These are phyloP conservation scores for Blastocrithidia nonstop DNA, from an alignment of 208 protist genomes.

Conservation along the genomic window DNA sequence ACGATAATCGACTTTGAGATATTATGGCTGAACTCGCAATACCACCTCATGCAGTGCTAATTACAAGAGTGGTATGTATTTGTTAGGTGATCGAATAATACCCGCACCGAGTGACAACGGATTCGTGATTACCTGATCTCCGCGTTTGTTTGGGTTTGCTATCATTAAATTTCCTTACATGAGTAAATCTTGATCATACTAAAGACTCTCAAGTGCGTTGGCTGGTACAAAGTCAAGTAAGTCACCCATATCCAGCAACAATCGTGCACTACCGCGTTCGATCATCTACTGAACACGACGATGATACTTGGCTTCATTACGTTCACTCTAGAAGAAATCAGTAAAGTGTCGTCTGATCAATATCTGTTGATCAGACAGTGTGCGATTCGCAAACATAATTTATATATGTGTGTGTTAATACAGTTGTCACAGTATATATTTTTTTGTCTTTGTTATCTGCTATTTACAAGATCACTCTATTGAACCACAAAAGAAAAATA, in stretches of 20 bases:
- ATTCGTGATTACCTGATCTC: not conserved
- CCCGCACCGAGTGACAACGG: slow-evolving; percentile 33
- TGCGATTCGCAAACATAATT: slow-evolving; percentile 59
- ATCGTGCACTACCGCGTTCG: slow-evolving; percentile 35
- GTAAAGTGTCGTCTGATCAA: slow-evolving; percentile 75
- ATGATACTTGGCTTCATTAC: slow-evolving; percentile 75
- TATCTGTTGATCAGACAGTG: slow-evolving; percentile 77
- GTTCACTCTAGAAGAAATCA: slow-evolving; percentile 82
- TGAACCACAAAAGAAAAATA: too few relatives aligned
- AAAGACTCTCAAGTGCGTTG: not conserved
- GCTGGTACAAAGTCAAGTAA: slow-evolving; percentile 68
- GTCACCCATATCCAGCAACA: slow-evolving; percentile 88
- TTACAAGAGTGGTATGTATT: slow-evolving; percentile 85
- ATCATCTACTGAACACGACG: slow-evolving; percentile 77
- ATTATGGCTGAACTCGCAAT: slow-evolving; percentile 46
- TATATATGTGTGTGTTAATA: not conserved
- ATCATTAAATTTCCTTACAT: not conserved
- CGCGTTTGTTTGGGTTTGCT: not conserved
- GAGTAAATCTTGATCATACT: too few relatives aligned
- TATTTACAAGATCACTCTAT: too few relatives aligned
- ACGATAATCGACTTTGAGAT: slow-evolving; percentile 77
- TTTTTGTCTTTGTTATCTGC: too few relatives aligned
- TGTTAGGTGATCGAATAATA: slow-evolving; percentile 66
- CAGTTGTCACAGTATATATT: not conserved
- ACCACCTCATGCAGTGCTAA: slow-evolving; percentile 85